Evolutionary conservation across 805 yeast species (phyloP).

Genomic region (Lachancea sp.): DNA sequence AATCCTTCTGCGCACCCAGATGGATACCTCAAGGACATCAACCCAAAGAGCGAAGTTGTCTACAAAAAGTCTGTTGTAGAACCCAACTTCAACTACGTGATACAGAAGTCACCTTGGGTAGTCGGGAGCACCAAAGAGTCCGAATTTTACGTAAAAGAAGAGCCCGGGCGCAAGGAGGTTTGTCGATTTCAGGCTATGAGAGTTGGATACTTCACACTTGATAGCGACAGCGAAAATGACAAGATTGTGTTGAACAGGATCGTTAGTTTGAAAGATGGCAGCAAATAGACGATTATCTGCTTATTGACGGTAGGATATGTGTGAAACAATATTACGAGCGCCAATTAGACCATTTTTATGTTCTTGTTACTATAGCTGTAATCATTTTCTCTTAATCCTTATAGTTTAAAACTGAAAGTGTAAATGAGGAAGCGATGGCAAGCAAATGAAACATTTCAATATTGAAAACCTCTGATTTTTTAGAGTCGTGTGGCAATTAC

Average conservation of each 20-base stretch:
- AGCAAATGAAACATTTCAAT: too few species aligned
- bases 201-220: constrained; percentile 92
- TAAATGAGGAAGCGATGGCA: too few species aligned
- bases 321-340: too few species aligned
- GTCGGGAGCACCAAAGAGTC: constrained; percentile 48
- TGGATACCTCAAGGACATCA: constrained; percentile 81
- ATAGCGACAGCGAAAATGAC: constrained; percentile 61
- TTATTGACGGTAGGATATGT: too few species aligned
- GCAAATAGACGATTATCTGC: constrained; percentile 32
- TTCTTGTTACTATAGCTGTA: too few species aligned
- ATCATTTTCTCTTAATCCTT: too few species aligned
- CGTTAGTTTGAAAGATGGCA: constrained; percentile 80
- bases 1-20: constrained; percentile 86
- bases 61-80: constrained; percentile 66
- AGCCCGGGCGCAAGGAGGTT: constrained; percentile 58
- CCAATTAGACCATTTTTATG: too few species aligned
- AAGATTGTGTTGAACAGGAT: constrained; percentile 77
- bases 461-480: too few species aligned
- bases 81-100: constrained; percentile 63
- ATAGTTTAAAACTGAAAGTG: too few species aligned
- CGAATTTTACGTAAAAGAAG: constrained; percentile 68
- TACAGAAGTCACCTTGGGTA: constrained; percentile 69
- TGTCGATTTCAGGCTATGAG: constrained; percentile 96
- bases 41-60: constrained; percentile 69
- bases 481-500: too few species aligned